Evolutionary conservation across 768 basidiomycete species (phyloP).

Genomic region (Sarcodon sp.): DNA sequence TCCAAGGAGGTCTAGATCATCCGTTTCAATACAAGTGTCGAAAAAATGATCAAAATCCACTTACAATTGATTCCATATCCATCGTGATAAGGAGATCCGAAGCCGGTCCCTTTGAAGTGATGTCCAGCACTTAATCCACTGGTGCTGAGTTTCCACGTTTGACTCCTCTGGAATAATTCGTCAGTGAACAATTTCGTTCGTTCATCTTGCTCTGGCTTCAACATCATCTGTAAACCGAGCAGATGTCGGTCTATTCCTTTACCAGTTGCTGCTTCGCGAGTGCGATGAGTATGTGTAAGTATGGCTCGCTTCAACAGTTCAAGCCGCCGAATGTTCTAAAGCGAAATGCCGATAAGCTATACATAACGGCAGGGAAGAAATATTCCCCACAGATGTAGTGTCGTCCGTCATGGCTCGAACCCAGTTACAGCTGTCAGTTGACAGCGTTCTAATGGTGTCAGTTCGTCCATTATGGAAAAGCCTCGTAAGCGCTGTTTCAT

Average conservation of each 20-base stretch:
- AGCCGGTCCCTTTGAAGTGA: constrained; percentile 84
- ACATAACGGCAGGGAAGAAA: not conserved
- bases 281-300: constrained; percentile 55
- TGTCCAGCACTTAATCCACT: constrained; percentile 82
- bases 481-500: constrained; percentile 86
- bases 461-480: constrained; percentile 82
- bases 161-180: constrained; percentile 56
- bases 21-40: constrained; percentile 9
- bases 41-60: constrained; percentile 14
- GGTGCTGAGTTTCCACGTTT: constrained; percentile 82
- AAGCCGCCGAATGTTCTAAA: constrained; percentile 11
- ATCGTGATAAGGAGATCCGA: constrained; percentile 70
- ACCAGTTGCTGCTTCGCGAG: constrained; percentile 68
- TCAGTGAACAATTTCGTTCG: constrained; percentile 61
- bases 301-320: constrained; percentile 54
- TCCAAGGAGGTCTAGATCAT: constrained; percentile 59
- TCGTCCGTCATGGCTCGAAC: constrained; percentile 64
- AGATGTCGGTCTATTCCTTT: constrained; percentile 85
- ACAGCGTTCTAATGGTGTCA: constrained; percentile 75
- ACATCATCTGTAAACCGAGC: constrained; percentile 65
- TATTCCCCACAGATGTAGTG: constrained; percentile 27
- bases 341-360: not conserved
- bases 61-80: constrained; percentile 93
- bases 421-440: constrained; percentile 61
- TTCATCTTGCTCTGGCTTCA: constrained; percentile 42